Base-by-base conservation (phyloP, 139 green algal species). In the Chlamydomonas urium region DNA sequence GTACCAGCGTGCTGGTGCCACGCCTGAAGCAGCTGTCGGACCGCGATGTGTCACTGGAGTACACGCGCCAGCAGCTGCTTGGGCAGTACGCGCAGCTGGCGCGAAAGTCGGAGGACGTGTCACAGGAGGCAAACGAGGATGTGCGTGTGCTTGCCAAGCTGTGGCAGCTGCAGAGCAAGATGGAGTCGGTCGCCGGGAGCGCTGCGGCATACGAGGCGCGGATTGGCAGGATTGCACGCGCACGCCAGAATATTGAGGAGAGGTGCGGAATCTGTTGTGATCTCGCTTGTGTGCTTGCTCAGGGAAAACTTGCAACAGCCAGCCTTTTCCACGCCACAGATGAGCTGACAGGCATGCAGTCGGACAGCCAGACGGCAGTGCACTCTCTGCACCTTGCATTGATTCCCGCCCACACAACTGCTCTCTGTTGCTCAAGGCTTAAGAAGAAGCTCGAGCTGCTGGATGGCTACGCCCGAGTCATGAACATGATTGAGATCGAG, bases 401-500 rank as follows among this genome's bases (percentile, higher is more conserved):
- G n/a, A n/a, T n/a, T n/a, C n/a, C n/a, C n/a, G n/a, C n/a, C n/a
- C n/a, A n/a, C n/a, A n/a, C n/a, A n/a, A n/a, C n/a, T n/a, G n/a
- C n/a, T n/a, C n/a, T n/a, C n/a, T n/a, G n/a, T n/a, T n/a, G n/a
- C n/a, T n/a, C n/a, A n/a, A 63, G 60, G 60, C 60, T 67, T 23
- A 21, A 45, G 29, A 42, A 47, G 32, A 67, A 67, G 28, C 67
- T 96, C 3, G 83, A 91, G 74, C 79, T 96, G 67, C 70, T 95
- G 65, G 87, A 96, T 26, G 85, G 81, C 4, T 97, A 97, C 73
- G 75, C 74, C 0, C 83, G 86, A 2, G 86, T 93, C 3, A 85
- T 91, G 47, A 82, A 81, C 72, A 93, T 95, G 88, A 92, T 93
- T 47, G 88, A 91, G 74, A 96, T 96, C n/a, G 90, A 96, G 81